Conservation (phyloP, 164 flowering plant species). For the Santalum album region DNA sequence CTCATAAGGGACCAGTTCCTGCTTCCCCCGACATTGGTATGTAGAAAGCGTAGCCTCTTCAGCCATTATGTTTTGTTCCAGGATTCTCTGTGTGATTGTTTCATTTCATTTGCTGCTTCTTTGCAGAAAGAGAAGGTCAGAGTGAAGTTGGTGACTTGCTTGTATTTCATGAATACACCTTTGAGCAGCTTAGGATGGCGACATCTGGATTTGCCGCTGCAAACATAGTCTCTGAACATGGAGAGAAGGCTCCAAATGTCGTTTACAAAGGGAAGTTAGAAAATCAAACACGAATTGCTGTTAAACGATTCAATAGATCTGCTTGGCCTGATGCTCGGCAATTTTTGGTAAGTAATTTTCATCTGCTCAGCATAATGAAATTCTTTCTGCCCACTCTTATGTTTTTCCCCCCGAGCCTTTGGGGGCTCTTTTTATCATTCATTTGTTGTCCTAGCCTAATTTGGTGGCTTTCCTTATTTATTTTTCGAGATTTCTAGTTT, state of each 20-base stretch:
- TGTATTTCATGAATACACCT: conserved; percentile 49
- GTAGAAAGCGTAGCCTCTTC: conserved; percentile 11
- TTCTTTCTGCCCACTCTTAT: not conserved
- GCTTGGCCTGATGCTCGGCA: conserved; percentile 95
- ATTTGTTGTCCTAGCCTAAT: too few species aligned
- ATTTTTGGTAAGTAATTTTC: conserved; percentile 48
- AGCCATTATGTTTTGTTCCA: not conserved
- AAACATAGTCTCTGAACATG: conserved; percentile 92
- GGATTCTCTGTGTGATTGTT: not conserved
- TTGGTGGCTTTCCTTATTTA: too few species aligned
- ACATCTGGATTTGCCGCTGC: conserved; percentile 89
- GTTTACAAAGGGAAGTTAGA: conserved; percentile 86
- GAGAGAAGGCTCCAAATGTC: conserved; percentile 94
- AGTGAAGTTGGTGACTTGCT: conserved; percentile 49
- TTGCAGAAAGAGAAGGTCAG: conserved; percentile 47
- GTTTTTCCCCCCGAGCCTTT: not conserved
- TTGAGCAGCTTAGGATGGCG: conserved; percentile 74
- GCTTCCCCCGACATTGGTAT: conserved; percentile 41
- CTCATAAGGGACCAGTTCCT: conserved; percentile 28
- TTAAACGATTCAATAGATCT: conserved; percentile 70
- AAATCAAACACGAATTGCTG: conserved; percentile 69
- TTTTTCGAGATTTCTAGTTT: too few species aligned
- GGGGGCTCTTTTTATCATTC: not conserved
- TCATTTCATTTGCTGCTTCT: conserved; percentile 3
- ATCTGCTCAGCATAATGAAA: not conserved